Evolutionary conservation across 2,329 filamentous ascomycete species (phyloP), one percentile per base, ranked within the genome.

Genomic region (Pseudocercospora pini-densiflorae): DNA sequence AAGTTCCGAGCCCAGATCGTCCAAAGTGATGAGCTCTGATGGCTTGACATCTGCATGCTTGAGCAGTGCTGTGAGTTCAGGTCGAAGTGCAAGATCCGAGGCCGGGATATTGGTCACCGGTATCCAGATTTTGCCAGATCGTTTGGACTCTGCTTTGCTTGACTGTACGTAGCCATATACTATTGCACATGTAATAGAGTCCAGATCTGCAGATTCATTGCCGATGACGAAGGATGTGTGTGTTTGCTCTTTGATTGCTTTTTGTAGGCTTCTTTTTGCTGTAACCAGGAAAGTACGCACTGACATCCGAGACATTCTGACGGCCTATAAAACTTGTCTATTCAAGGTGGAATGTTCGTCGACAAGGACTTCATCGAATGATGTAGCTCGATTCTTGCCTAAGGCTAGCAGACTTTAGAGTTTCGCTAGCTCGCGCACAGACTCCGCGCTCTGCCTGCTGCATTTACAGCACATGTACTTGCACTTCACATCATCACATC

Each of bases 151-250:
- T 3, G 86, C 80, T 4, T 84, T 77, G 74, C 88, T 85, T 36
- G 88, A 90, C 69, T 88, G 87, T 43, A 94, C 81, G 78, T 94
- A 95, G 64, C 92, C 90, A 66, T 90, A 88, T 27, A 94, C 79
- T 19, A 95, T 80, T 27, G 92, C 87, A 29, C 88, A 90, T 77
- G 90, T 92, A 71, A 95, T 86, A 1, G 92, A 94, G 80, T 95
- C 92, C 62, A 95, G 88, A 72, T 95, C 92, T 91, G 83, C 84
- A 60, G 83, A 85, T 74, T 86, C 83, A 71, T 86, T 86, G 68
- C 84, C 84, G 69, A 86, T 81, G 16, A 86, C 84, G 66, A 86
- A 78, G 3, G 82, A 83, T 31, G 84, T 74, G 27, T 79, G 79
- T 27, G 79, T 76, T 51, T 77, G 76, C 24, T 77, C 76, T 31